Conservation (phyloP, 2,329 filamentous ascomycete species). For the Neopestalotiopsis sp. region DNA sequence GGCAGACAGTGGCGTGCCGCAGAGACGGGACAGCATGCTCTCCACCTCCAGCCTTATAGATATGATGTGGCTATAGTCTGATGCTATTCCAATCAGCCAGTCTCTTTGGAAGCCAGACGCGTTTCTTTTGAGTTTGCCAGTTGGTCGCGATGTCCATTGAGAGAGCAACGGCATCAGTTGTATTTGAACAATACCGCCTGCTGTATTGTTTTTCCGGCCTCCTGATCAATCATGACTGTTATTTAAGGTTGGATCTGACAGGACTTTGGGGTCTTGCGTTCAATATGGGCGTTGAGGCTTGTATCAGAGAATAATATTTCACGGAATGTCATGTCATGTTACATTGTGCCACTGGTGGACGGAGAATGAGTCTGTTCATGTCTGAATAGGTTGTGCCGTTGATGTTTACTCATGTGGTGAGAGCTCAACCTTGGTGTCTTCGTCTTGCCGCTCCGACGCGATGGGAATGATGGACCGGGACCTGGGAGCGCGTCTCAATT, state of each 20-base stretch:
- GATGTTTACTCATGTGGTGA: background rate
- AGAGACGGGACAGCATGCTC: background rate
- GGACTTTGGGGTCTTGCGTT: background rate
- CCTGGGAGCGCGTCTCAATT: background rate
- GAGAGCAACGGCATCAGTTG: too few species aligned
- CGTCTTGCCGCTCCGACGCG: background rate
- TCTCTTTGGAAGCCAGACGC: background rate
- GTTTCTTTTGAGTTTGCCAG: background rate
- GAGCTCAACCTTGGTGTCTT: background rate
- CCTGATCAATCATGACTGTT: background rate
- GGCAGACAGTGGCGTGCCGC: background rate
- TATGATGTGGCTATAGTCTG: background rate
- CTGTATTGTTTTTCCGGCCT: background rate
- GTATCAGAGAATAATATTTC: background rate
- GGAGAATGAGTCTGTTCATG: background rate
- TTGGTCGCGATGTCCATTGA: too few species aligned
- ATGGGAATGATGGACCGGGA: background rate
- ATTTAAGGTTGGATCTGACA: background rate
- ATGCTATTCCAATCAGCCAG: background rate
- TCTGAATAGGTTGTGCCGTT: background rate
- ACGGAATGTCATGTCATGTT: background rate
- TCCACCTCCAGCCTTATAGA: background rate
- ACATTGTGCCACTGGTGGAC: background rate
- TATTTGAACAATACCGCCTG: background rate
- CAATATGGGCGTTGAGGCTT: background rate